These are phyloP conservation scores for Trypanosoma theileri DNA, from an alignment of 208 protist genomes.

Conservation along the genomic window DNA sequence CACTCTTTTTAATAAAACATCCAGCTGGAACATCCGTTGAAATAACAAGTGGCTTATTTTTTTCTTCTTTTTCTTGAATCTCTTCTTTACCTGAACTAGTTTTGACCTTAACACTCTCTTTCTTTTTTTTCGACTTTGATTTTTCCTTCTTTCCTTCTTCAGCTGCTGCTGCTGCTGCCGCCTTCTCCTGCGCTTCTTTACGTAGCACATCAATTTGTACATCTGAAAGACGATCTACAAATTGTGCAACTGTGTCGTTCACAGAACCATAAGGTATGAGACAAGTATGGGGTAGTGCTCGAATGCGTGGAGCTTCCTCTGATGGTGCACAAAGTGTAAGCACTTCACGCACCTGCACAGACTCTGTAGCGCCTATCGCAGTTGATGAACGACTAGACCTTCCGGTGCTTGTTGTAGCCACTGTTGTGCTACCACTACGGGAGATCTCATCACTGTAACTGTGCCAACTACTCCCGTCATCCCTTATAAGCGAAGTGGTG, in stretches of 20 bases:
- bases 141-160: neutral
- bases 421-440: neutral
- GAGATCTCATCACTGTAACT: neutral
- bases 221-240: constrained; percentile 46
- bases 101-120: neutral
- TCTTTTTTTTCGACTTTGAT: constrained; percentile 14
- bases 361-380: neutral
- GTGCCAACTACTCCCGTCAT: neutral
- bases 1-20: constrained; percentile 24
- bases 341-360: constrained; percentile 30
- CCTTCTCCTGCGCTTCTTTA: constrained; percentile 21
- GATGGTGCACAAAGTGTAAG: constrained; percentile 42
- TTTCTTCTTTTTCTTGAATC: neutral
- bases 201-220: constrained; percentile 31
- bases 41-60: neutral
- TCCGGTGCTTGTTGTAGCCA: neutral
- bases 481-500: constrained; percentile 7
- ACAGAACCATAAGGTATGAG: constrained; percentile 33
- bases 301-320: constrained; percentile 36
- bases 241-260: constrained; percentile 47
- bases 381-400: neutral
- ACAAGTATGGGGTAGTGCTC: constrained; percentile 41
- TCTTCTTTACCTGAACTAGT: neutral
- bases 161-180: constrained; percentile 3
- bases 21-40: constrained; percentile 2